These are phyloP conservation scores for Pythium rhizo-oryzae DNA, from an alignment of 352 stramenopile species.

Conservation along the genomic window DNA sequence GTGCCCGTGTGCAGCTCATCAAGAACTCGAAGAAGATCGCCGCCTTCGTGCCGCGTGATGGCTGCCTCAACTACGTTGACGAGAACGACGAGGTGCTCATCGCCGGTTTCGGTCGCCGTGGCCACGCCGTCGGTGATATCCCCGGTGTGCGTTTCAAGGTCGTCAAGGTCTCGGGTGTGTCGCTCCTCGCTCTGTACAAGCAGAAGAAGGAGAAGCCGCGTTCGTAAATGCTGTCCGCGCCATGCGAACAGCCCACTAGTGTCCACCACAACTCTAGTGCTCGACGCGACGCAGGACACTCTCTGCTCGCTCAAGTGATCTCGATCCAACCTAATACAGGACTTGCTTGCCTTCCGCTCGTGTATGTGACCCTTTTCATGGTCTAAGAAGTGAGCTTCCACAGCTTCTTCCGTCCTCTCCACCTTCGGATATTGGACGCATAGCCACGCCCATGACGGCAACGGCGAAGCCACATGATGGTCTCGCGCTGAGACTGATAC, in stretches of 20 bases:
- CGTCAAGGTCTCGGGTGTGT: conserved; percentile 99
- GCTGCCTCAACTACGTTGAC: conserved; percentile 99
- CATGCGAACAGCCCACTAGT: neutral
- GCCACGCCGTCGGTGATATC: conserved; percentile 99
- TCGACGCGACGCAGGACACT: neutral
- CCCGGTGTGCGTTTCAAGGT: conserved; percentile 99
- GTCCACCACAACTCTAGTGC: neutral
- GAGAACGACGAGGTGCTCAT: conserved; percentile 99
- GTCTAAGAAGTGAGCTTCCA: too few relatives aligned
- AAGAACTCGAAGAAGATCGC: conserved; percentile 99
- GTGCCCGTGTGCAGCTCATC: conserved; percentile 99
- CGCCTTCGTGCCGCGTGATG: conserved; percentile 99
- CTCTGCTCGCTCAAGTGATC: conserved; percentile 30
- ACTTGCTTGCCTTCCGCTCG: conserved; percentile 30
- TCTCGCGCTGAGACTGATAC: neutral
- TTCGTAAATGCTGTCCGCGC: conserved; percentile 86
- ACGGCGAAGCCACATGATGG: neutral
- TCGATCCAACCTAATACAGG: conserved; percentile 35
- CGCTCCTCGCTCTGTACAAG: conserved; percentile 99
- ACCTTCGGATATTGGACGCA: too few relatives aligned
- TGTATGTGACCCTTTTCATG: neutral
- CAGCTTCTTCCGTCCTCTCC: too few relatives aligned
- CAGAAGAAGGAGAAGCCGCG: conserved; percentile 99
- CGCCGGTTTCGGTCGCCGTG: conserved; percentile 98
- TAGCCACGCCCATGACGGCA: too few relatives aligned